A percentile compares a stretch with the other conserved stretches of the same genome.
Evolutionary conservation across 1,284 basidiomycete genomes (phyloP).

Genomic region (Chalciporus sp.): DNA sequence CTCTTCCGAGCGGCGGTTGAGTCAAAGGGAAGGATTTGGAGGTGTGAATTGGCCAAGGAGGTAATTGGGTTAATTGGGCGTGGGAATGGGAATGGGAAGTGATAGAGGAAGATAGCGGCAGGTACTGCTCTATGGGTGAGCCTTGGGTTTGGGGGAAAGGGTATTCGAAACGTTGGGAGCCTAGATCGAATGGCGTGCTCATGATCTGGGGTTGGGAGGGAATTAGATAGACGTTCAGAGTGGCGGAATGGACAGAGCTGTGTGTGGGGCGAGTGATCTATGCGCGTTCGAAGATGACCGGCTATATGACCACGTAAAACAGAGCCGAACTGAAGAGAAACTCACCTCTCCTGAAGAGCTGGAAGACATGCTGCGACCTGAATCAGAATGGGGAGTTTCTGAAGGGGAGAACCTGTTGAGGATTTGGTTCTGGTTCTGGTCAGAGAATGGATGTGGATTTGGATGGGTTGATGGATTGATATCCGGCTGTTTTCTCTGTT

Average conservation of each 20-base stretch:
- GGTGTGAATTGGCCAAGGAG: constrained; percentile 30
- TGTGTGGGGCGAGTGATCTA: constrained; percentile 18
- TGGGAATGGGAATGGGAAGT: constrained; percentile 31
- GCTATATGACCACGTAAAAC: constrained; percentile 12
- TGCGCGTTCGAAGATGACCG: constrained; percentile 14
- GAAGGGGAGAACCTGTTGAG: constrained; percentile 7
- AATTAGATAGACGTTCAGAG: constrained; percentile 15
- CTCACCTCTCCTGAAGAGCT: constrained; percentile 35
- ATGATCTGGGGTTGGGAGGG: constrained; percentile 27
- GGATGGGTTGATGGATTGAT: not conserved
- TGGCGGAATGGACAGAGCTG: constrained; percentile 4
- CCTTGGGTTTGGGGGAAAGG: constrained; percentile 36
- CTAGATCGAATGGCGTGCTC: constrained; percentile 36
- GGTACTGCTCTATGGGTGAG: constrained; percentile 29
- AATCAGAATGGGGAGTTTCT: constrained; percentile 30
- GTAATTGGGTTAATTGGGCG: constrained; percentile 22
- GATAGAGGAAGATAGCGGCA: constrained; percentile 23
- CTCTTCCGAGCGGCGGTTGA: constrained; percentile 27
- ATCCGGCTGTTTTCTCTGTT: constrained; percentile 5
- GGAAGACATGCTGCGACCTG: constrained; percentile 33
- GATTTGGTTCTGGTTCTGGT: not conserved
- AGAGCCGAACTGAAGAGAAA: constrained; percentile 4
- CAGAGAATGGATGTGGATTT: not conserved
- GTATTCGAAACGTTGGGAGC: constrained; percentile 35
- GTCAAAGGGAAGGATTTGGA: constrained; percentile 34